These are phyloP conservation scores for Spergularia marina DNA, from an alignment of 148 eudicot genomes.

Conservation along the genomic window DNA sequence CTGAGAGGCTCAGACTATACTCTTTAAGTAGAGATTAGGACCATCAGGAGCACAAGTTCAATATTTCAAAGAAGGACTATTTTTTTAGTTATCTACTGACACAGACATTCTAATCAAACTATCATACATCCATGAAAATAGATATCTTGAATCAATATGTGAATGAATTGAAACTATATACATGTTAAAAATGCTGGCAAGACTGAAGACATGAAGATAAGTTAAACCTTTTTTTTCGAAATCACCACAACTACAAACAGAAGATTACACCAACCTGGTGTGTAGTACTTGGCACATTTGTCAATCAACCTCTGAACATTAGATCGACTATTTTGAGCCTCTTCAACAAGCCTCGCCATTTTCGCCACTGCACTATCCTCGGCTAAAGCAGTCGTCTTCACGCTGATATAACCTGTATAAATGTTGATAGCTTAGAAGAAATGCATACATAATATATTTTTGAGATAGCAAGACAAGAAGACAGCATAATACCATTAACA, in stretches of 20 bases:
- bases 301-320: constrained; percentile 70
- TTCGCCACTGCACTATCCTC: constrained; percentile 83
- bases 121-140: too few species aligned
- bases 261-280: constrained; percentile 55
- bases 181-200: too few species aligned
- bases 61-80: too few species aligned
- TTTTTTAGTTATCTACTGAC: too few species aligned
- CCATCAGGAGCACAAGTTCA: too few species aligned
- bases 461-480: neutral
- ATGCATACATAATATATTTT: neutral
- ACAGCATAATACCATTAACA: constrained; percentile 57
- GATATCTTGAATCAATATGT: too few species aligned
- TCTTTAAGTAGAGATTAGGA: too few species aligned
- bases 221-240: neutral
- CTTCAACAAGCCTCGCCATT: constrained; percentile 92
- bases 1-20: neutral
- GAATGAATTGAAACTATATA: too few species aligned
- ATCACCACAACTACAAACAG: neutral
- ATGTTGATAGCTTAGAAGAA: neutral
- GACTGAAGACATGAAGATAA: neutral
- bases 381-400: constrained; percentile 65
- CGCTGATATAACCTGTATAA: constrained; percentile 62
- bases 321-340: constrained; percentile 74
- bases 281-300: constrained; percentile 74
- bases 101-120: too few species aligned